phyloP scores from a whole-genome alignment of 2,329 filamentous ascomycete species.

The Epicoccum nigrum region DNA sequence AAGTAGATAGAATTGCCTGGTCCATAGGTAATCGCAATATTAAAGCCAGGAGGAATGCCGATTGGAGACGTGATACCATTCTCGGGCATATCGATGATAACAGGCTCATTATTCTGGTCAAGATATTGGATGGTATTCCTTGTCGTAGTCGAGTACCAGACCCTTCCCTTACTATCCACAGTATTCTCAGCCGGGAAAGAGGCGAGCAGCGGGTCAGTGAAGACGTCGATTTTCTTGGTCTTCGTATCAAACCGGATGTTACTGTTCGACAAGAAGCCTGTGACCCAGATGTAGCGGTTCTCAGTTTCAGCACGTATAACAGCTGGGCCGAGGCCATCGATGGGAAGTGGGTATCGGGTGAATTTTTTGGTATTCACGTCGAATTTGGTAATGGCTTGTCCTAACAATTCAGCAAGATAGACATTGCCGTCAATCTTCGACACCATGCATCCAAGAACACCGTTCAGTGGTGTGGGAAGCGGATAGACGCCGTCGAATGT shows the following conservation, averaged over 20 bases:
- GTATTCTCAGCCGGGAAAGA: slow-evolving; percentile 18
- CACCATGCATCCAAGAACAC: slow-evolving; percentile 12
- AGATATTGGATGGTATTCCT: slow-evolving; percentile 21
- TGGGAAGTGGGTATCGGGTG: slow-evolving; percentile 16
- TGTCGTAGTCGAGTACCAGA: slow-evolving; percentile 20
- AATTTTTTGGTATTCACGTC: slow-evolving; percentile 14
- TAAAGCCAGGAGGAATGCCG: slow-evolving; percentile 15
- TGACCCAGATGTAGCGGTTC: slow-evolving; percentile 19
- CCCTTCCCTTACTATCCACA: slow-evolving; percentile 12
- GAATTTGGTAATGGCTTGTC: slow-evolving; percentile 19
- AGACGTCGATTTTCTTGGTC: slow-evolving; percentile 19
- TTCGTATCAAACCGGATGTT: slow-evolving; percentile 20
- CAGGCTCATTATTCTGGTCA: slow-evolving; percentile 13
- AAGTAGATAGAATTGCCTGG: slow-evolving; percentile 22
- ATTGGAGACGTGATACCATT: slow-evolving; percentile 15
- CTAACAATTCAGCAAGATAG: slow-evolving; percentile 18
- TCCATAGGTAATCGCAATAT: slow-evolving; percentile 18
- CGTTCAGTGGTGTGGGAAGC: slow-evolving; percentile 16
- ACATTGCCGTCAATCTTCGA: slow-evolving; percentile 19
- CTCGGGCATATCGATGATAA: slow-evolving; percentile 20
- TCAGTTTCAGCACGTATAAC: slow-evolving; percentile 17
- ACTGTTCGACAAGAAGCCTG: slow-evolving; percentile 18
- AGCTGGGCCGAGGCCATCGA: slow-evolving; percentile 10
- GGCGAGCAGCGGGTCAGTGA: slow-evolving; percentile 12
- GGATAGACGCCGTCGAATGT: slow-evolving; percentile 18